Percentiles rank a stretch among this genome's conserved stretches.
Evolutionary conservation across 2,329 filamentous ascomycete species (phyloP).

Genomic region (Trichoderma cornu-damae): DNA sequence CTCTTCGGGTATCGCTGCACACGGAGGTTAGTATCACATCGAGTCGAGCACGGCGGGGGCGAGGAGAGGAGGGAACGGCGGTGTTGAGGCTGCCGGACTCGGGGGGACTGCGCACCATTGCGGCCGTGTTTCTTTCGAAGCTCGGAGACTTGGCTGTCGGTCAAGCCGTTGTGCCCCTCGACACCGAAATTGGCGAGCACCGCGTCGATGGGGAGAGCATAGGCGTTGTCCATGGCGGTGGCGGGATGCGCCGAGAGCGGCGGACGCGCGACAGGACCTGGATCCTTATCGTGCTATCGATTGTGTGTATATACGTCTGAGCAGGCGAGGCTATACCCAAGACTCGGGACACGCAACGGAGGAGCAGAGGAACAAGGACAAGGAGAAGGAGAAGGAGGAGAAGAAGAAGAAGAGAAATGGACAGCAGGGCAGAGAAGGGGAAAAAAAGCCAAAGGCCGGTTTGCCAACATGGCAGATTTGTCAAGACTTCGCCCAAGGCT

Average conservation of each 20-base stretch:
- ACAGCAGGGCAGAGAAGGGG: constrained; percentile 15
- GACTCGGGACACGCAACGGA: constrained; percentile 7
- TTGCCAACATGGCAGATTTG: constrained; percentile 30
- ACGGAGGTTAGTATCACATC: constrained; percentile 8
- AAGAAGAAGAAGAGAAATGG: neutral
- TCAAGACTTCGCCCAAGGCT: constrained; percentile 25
- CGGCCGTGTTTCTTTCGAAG: constrained; percentile 56
- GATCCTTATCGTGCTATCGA: constrained; percentile 6
- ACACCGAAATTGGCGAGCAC: constrained; percentile 57
- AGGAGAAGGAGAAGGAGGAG: neutral
- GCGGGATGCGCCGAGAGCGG: constrained; percentile 19
- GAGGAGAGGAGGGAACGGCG: neutral
- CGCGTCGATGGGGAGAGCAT: constrained; percentile 51
- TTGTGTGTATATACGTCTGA: no score
- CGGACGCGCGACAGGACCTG: constrained; percentile 2
- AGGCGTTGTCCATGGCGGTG: constrained; percentile 60
- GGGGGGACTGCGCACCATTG: constrained; percentile 51
- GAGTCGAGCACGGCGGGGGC: neutral
- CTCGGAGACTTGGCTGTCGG: constrained; percentile 52
- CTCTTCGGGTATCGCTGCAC: constrained; percentile 69
- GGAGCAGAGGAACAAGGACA: neutral
- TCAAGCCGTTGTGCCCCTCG: constrained; percentile 51
- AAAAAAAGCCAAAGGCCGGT: constrained; percentile 20
- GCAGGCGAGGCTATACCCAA: constrained; percentile 8
- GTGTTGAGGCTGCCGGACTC: neutral